Evolutionary conservation across 2,329 filamentous ascomycete genomes (phyloP), one percentile per base, ranked within the genome.

Genomic region (Fusarium lateritium): DNA sequence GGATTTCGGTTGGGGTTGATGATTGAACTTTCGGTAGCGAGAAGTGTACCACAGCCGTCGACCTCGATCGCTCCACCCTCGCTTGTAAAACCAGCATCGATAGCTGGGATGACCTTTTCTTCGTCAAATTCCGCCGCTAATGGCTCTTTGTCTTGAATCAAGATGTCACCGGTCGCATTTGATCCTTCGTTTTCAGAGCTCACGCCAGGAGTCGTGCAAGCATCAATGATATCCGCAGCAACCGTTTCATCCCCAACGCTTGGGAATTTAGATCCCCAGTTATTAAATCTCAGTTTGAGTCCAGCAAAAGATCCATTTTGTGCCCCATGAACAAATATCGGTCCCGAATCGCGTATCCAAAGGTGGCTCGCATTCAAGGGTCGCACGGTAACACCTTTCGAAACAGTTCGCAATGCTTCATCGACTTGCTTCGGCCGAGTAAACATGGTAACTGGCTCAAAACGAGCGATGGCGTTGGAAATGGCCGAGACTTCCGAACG

Each of bases 1-100:
- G 70, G 72, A 39, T 78, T 78, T 9, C 76, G 65, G 44, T 78
- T 78, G 8, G 66, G 44, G 53, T 76, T 78, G 42, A 77, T 17
- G 9, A 78, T 69, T 3, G 73, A 70, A 46, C 75, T 78, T 34
- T 77, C 74, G 1, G 75, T 76, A 1, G 70, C 56, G 6, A 77
- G 24, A 2, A 78, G 58, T 6, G 76, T 76, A 3, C 76, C 75
- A 14, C 74, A 57, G 17, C 76, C 75, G 26, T 78, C 76, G 7
- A 73, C 62, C 21, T 77, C 76, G 6, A 78, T 57, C 0, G 68
- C 70, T 2, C 75, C 74, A 2, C 76, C 75, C 47, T 78, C 75
- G 11, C 56, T 33, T 17, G 28, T 42, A 31, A 70, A 59, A 0
- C 67, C 55, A 6, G 73, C 49, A 7, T 70, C 60, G 8, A 63